Evolutionary conservation across 768 basidiomycete species (phyloP).

Genomic region (Collybia sordida): DNA sequence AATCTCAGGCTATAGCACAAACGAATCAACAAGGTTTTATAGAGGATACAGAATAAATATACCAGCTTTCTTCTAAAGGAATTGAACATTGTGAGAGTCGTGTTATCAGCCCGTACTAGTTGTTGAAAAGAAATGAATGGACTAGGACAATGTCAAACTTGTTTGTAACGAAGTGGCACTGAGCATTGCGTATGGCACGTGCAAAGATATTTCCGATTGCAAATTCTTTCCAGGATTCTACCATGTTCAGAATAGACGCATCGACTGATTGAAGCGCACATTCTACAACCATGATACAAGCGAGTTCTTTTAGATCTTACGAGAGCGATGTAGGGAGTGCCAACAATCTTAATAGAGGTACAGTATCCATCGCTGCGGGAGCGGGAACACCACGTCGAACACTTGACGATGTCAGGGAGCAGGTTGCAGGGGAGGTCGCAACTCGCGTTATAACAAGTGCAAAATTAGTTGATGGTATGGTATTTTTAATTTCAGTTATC

Average conservation of each 20-base stretch:
- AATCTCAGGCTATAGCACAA: slow-evolving; percentile 45
- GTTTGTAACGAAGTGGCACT: too few relatives aligned
- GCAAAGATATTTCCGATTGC: too few relatives aligned
- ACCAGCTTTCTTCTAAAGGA: slow-evolving; percentile 37
- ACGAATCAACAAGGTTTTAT: too few relatives aligned
- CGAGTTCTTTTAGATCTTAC: background rate
- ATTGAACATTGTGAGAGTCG: slow-evolving; percentile 29
- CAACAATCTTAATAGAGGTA: background rate
- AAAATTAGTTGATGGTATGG: slow-evolving; percentile 44
- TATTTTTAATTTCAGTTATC: background rate
- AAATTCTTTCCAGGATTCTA: background rate
- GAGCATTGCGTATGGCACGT: too few relatives aligned
- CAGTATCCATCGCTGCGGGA: slow-evolving; percentile 2
- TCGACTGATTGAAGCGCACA: too few relatives aligned
- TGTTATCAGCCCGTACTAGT: background rate
- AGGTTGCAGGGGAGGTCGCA: slow-evolving; percentile 59
- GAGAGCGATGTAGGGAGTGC: background rate
- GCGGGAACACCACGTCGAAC: slow-evolving; percentile 36
- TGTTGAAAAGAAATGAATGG: background rate
- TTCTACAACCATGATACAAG: too few relatives aligned
- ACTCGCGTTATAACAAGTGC: slow-evolving; percentile 52
- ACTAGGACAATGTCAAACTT: too few relatives aligned
- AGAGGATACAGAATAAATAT: slow-evolving; percentile 4
- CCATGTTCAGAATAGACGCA: slow-evolving; percentile 5
- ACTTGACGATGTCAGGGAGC: slow-evolving; percentile 57